phyloP scores from a whole-genome alignment of 2,329 filamentous ascomycete genomes.

The Sarocladiaceae sp. region DNA sequence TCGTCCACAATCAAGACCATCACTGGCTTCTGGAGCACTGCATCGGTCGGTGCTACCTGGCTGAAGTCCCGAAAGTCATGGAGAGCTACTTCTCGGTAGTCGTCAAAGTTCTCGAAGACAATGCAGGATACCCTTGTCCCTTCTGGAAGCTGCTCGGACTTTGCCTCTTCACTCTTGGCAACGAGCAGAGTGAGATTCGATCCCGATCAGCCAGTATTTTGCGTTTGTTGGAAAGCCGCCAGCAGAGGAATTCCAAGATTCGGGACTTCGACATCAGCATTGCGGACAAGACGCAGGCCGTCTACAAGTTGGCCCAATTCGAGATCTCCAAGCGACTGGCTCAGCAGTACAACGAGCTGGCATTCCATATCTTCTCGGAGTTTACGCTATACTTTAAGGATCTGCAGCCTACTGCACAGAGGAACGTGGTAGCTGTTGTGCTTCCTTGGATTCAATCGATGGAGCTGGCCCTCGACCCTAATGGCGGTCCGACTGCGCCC shows the following conservation, averaged over 20 bases:
- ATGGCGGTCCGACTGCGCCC: conserved; percentile 81
- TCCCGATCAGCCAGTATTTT: conserved; percentile 83
- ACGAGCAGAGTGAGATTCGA: conserved; percentile 82
- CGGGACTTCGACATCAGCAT: conserved; percentile 98
- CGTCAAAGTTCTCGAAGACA: conserved; percentile 78
- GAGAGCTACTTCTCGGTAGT: conserved; percentile 96
- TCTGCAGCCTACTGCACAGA: conserved; percentile 74
- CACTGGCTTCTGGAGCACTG: conserved; percentile 83
- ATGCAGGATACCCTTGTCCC: conserved; percentile 75
- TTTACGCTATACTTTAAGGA: conserved; percentile 93
- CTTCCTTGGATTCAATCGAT: conserved; percentile 95
- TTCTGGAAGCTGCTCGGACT: conserved; percentile 91
- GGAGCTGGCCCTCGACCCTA: conserved; percentile 86
- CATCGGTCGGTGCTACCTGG: conserved; percentile 84
- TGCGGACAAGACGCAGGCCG: conserved; percentile 95
- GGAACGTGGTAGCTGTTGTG: conserved; percentile 91
- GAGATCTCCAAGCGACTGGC: conserved; percentile 90
- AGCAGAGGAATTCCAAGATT: conserved; percentile 76
- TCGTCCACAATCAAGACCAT: conserved; percentile 85
- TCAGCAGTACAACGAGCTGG: conserved; percentile 81
- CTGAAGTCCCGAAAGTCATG: conserved; percentile 75
- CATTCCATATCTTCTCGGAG: conserved; percentile 93
- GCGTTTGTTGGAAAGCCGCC: conserved; percentile 75
- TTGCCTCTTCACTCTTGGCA: conserved; percentile 87
- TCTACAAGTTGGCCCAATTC: conserved; percentile 96